Evolutionary conservation across 1,139 yeast species (phyloP), one percentile per base, ranked within the genome.

Genomic region (Candida smagusa): DNA sequence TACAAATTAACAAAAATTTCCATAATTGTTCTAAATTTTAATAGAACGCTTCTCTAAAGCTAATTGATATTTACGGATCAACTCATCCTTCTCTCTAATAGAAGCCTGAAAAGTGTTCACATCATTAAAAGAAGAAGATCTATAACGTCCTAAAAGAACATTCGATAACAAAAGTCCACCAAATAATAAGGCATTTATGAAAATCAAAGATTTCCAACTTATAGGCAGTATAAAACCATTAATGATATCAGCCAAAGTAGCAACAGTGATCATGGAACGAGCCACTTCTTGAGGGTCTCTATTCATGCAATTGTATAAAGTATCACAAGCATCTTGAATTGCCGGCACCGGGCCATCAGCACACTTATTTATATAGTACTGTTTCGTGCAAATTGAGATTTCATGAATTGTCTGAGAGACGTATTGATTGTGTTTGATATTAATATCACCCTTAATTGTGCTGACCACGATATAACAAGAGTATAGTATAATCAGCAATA

Each of bases 281-380:
- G 92, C 94, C n/a, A 89, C 77, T 6, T 77, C 67, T 30, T 78
- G 76, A 9, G 96, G 96, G 50, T 90, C 95, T 43, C 88, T 71
- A 49, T 81, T 79, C 95, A 86, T 89, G 59, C 98, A 92, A 44
- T 72, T 75, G 44, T 79, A 83, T 95, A 96, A 87, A 30, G 68
- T 66, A 24, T 74, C 67, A 58, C 98, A 92, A 12, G 78, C 71
- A n/a, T 64, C 60, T 48, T 84, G 89, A 22, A 89, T 59, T 0
- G 89, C 92, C 1, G 96, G 96, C 0, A 77, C 82, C 6, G 57
- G 54, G 25, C 51, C 48, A 7, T 56, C 65, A 9, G 41, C 46
- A 54, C 98, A 92, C 50, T 82, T 77, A 59, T 92, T 90, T 27
- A 82, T 61, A 19, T 75, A 58, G 56, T 81, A 92, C 43, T 87